Evolutionary conservation across 2,329 filamentous ascomycete species (phyloP).

Genomic region (Colletotrichum sp.): DNA sequence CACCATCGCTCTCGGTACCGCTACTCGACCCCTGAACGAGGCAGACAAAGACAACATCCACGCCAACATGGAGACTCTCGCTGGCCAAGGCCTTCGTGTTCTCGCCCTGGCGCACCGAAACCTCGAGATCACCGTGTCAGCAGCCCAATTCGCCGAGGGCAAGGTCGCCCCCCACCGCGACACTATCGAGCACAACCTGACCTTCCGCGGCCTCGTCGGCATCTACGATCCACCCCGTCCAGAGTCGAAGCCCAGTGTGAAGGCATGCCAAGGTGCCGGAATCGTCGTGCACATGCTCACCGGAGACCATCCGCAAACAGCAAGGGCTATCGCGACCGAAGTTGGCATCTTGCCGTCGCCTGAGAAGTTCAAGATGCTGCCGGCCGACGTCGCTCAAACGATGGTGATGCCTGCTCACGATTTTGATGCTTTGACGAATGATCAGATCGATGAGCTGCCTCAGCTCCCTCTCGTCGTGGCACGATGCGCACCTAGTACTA

Average conservation of each 20-base stretch:
- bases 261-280: constrained; percentile 63
- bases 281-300: constrained; percentile 73
- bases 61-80: constrained; percentile 72
- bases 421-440: constrained; percentile 68
- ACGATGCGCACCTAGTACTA: constrained; percentile 72
- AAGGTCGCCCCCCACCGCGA: constrained; percentile 46
- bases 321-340: constrained; percentile 66
- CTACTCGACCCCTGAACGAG: constrained; percentile 54
- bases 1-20: constrained; percentile 49
- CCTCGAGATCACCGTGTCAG: constrained; percentile 36
- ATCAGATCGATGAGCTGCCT: constrained; percentile 68
- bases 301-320: constrained; percentile 72
- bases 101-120: constrained; percentile 67
- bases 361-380: constrained; percentile 48
- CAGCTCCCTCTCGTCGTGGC: constrained; percentile 72
- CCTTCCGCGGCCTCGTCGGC: constrained; percentile 72
- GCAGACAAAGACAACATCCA: constrained; percentile 62
- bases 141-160: constrained; percentile 46
- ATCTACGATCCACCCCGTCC: constrained; percentile 75
- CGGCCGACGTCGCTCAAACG: constrained; percentile 58
- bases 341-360: constrained; percentile 65
- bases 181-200: constrained; percentile 65
- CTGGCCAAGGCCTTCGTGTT: constrained; percentile 70
- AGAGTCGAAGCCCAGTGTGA: constrained; percentile 66
- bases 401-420: constrained; percentile 71